These are phyloP conservation scores for Phytophthora palmivora DNA, from an alignment of 352 stramenopile genomes.

Conservation along the genomic window DNA sequence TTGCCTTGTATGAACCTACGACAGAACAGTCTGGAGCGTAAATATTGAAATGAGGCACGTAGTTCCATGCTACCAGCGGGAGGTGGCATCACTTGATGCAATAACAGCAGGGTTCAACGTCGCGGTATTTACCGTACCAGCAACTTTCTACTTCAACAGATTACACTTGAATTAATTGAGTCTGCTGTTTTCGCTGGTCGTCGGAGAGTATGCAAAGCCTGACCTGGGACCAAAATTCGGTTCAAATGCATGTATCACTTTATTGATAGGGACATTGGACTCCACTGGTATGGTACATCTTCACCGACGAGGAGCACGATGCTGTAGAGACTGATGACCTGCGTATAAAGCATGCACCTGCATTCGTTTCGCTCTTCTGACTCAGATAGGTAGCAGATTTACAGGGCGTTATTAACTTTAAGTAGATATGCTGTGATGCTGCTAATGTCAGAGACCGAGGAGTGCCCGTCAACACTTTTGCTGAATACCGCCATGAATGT, in stretches of 20 bases:
- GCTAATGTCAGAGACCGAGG: no score
- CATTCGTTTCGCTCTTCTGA: not conserved
- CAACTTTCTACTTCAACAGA: slow-evolving; percentile 18
- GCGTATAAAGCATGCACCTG: not conserved
- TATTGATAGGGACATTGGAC: no score
- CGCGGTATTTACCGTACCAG: not conserved
- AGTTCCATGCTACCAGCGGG: slow-evolving; percentile 4
- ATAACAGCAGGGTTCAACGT: slow-evolving; percentile 1
- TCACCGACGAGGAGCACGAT: not conserved
- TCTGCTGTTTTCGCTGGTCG: slow-evolving; percentile 8
- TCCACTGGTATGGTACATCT: no score
- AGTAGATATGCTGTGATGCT: no score
- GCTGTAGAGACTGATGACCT: not conserved
- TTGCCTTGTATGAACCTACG: not conserved
- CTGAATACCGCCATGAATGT: no score
- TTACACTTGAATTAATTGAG: no score
- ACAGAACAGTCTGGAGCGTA: slow-evolving; percentile 2
- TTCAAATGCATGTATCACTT: no score
- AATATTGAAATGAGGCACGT: slow-evolving; percentile 4
- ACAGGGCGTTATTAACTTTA: no score
- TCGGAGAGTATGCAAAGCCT: not conserved
- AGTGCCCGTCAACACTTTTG: no score
- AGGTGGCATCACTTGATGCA: slow-evolving; percentile 4
- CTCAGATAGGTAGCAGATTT: not conserved
- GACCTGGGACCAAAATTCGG: no score